These are phyloP conservation scores for Malus hybrid DNA, from an alignment of 331 rosid genomes.

Conservation along the genomic window DNA sequence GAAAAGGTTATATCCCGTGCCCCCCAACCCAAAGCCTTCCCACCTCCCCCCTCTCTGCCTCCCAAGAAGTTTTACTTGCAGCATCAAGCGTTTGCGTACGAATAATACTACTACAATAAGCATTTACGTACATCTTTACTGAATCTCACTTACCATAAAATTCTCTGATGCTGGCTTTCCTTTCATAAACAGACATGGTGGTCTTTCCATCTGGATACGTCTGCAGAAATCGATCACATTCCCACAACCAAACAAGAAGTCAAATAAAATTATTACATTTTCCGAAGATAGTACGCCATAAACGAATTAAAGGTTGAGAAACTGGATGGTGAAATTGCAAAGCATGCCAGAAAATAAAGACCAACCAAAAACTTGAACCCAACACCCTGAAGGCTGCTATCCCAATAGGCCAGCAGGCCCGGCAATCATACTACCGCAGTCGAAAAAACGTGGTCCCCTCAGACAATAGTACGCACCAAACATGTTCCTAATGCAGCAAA, in stretches of 20 bases:
- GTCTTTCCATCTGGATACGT: constrained; percentile 77
- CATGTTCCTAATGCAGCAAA: neutral
- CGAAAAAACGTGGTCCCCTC: neutral
- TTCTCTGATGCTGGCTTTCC: constrained; percentile 75
- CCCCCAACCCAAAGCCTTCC: neutral
- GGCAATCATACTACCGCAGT: neutral
- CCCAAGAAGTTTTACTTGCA: neutral
- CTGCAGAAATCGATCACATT: constrained; percentile 40
- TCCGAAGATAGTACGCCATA: neutral
- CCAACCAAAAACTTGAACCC: neutral
- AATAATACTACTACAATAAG: neutral
- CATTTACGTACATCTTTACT: neutral
- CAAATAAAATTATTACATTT: neutral
- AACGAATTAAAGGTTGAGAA: neutral
- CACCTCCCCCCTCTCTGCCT: neutral
- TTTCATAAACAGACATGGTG: constrained; percentile 74
- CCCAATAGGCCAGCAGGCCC: neutral
- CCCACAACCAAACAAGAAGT: constrained; percentile 14
- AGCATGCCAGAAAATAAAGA: neutral
- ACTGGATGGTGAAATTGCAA: neutral
- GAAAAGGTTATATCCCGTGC: neutral
- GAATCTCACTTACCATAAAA: constrained; percentile 65
- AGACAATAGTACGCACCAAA: neutral
- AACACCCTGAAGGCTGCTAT: neutral
- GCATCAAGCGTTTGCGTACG: neutral